Conservation (phyloP, 139 green algal species). For the Chlorella vulgaris region DNA sequence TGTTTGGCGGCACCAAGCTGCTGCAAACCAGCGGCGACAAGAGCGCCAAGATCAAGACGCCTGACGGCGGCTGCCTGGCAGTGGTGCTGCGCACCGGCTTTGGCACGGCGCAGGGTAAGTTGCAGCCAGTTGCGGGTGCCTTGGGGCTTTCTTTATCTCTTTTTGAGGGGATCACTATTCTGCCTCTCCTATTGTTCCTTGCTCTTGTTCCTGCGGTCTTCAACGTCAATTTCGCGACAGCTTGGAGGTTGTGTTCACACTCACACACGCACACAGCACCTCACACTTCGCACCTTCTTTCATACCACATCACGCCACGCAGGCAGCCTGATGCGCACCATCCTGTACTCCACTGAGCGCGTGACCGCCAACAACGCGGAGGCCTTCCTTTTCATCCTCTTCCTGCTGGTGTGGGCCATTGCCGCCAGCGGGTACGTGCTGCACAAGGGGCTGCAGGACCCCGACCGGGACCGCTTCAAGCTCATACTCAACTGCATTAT, state of each 20-base stretch:
- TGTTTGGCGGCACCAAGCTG: conserved; percentile 95
- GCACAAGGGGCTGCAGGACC: conserved; percentile 80
- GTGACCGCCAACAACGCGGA: conserved; percentile 95
- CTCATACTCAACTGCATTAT: conserved; percentile 97
- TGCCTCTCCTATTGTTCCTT: neutral
- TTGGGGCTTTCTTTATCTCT: no score
- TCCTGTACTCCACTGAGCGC: conserved; percentile 94
- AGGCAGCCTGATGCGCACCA: conserved; percentile 96
- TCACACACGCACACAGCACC: no score
- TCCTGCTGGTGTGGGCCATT: conserved; percentile 96
- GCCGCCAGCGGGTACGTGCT: conserved; percentile 89
- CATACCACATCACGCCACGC: no score
- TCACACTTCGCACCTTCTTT: no score
- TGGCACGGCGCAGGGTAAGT: conserved; percentile 87
- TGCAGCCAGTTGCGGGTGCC: neutral
- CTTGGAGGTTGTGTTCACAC: no score
- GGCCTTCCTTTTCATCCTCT: conserved; percentile 96
- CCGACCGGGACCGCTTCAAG: conserved; percentile 93
- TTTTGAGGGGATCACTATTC: neutral
- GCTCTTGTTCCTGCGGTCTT: neutral
- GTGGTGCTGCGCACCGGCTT: conserved; percentile 97
- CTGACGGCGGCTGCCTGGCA: conserved; percentile 91
- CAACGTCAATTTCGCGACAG: neutral
- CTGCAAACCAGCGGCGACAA: conserved; percentile 82
- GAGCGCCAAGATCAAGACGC: conserved; percentile 66